Conservation (phyloP, 768 basidiomycete species). For the Mycena rosella region DNA sequence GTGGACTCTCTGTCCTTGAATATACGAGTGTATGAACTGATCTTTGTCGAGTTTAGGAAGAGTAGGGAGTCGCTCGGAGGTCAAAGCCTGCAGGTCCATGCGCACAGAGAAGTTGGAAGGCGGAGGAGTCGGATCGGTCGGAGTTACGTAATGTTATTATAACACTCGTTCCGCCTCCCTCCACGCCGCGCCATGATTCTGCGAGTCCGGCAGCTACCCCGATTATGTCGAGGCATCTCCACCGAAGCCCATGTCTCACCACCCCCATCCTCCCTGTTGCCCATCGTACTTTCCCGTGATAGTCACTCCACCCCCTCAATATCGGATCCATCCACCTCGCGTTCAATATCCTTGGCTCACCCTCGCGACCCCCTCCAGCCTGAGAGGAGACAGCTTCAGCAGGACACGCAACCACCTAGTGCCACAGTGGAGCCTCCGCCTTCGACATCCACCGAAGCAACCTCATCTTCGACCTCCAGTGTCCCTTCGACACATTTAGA, state of each 20-base stretch:
- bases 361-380: constrained; percentile 29
- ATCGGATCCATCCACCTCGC: constrained; percentile 28
- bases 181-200: constrained; percentile 18
- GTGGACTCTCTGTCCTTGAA: constrained; percentile 63
- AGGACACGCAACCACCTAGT: neutral
- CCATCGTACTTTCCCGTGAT: constrained; percentile 21
- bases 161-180: too few relatives aligned
- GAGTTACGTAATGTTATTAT: too few relatives aligned
- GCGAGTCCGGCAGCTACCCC: constrained; percentile 3
- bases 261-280: constrained; percentile 12
- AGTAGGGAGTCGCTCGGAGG: constrained; percentile 38
- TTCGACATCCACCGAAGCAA: neutral
- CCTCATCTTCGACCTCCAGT: constrained; percentile 16
- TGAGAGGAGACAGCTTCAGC: constrained; percentile 7
- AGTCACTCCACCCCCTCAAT: constrained; percentile 24
- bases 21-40: constrained; percentile 59
- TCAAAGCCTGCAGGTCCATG: constrained; percentile 14
- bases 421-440: constrained; percentile 1
- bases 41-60: constrained; percentile 58
- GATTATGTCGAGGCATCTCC: constrained; percentile 27
- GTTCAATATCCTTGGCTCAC: constrained; percentile 32
- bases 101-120: too few relatives aligned
- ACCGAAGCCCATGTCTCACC: constrained; percentile 24
- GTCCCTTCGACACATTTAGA: constrained; percentile 32
- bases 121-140: too few relatives aligned